Base-by-base conservation (phyloP, 1,284 basidiomycete species). In the Heterobasidion occidentale region DNA sequence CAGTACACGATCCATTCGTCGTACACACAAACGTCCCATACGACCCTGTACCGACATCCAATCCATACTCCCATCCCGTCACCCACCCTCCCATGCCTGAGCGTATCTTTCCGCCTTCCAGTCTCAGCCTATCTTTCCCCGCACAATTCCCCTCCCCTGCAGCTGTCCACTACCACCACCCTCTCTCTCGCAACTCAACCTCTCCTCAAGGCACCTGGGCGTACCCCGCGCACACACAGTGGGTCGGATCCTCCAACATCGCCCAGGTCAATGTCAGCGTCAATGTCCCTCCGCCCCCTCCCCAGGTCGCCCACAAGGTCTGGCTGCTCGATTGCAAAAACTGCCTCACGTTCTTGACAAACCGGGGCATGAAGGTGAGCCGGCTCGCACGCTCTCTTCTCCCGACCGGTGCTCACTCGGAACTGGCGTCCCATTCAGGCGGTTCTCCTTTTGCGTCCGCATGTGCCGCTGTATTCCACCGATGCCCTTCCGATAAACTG, bases 301-400 rank as follows among this genome's bases (percentile, higher is more conserved):
- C 74, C 1, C 70, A 69, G 46, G 66, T 79, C 54, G 68, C 76
- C 3, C 85, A 86, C 70, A 85, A 87, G 68, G 89, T 93, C 56
- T 92, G 88, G 79, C 80, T 90, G 36, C 71, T 93, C 55, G 85
- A 90, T 67, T 93, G 91, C 71, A 83, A 77, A 61, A 77, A 81
- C 17, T 93, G 90, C 67, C 76, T 77, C 38, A 80, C 76, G 49
- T 92, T 93, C 67, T 70, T 92, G 51, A 88, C 88, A 17, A 91
- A 93, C 68, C 80, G 91, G 17, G 90, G 86, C 52, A 92, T 93
- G 90, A 89, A 89, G 77, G 88, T 83, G 62, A 65, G 76, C 72
- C 27, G 48, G 38, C 53, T 42, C 55, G 51, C 51, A 34, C 51
- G 20, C 17, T 12, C 33, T 14, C 12, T 47, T 12, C 33, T 15